These are phyloP conservation scores for Trichoderma hamatum DNA, from an alignment of 2,329 filamentous ascomycete genomes.

Conservation along the genomic window DNA sequence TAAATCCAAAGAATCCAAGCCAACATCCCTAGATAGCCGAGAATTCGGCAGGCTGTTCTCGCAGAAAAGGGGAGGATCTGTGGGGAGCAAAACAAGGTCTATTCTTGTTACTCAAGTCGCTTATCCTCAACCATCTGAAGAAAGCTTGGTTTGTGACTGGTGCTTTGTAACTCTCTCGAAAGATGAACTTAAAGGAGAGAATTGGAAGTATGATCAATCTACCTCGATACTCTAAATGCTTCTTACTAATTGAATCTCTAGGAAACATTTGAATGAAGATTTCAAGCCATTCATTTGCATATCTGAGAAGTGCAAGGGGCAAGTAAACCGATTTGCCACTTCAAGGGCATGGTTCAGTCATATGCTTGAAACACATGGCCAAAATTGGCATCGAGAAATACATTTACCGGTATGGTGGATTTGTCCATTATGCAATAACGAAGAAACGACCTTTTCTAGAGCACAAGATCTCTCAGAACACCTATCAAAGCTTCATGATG, in stretches of 20 bases:
- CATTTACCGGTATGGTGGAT: constrained; percentile 22
- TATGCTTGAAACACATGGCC: constrained; percentile 23
- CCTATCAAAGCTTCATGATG: not conserved
- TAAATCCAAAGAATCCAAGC: not conserved
- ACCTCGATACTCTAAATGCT: accelerated
- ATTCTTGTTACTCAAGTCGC: not conserved
- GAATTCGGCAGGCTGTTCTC: not conserved
- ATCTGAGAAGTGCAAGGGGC: constrained; percentile 25
- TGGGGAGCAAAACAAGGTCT: not conserved
- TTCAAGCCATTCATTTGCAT: constrained; percentile 13
- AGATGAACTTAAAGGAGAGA: not conserved
- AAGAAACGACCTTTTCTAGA: not conserved
- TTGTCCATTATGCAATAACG: constrained; percentile 24
- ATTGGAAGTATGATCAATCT: not conserved
- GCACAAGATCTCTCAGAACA: constrained; percentile 1
- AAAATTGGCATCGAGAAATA: constrained; percentile 25
- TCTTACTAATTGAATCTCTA: not conserved
- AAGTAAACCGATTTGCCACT: constrained; percentile 12
- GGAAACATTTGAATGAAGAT: constrained; percentile 1
- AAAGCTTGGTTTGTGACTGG: not conserved
- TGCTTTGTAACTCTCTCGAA: constrained; percentile 1
- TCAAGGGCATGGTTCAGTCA: constrained; percentile 23
- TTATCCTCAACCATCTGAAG: not conserved
- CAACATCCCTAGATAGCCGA: not conserved
- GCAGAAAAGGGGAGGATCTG: not conserved